These are phyloP conservation scores for Salisapilia sapeloensis DNA, from an alignment of 352 stramenopile genomes.

Conservation along the genomic window DNA sequence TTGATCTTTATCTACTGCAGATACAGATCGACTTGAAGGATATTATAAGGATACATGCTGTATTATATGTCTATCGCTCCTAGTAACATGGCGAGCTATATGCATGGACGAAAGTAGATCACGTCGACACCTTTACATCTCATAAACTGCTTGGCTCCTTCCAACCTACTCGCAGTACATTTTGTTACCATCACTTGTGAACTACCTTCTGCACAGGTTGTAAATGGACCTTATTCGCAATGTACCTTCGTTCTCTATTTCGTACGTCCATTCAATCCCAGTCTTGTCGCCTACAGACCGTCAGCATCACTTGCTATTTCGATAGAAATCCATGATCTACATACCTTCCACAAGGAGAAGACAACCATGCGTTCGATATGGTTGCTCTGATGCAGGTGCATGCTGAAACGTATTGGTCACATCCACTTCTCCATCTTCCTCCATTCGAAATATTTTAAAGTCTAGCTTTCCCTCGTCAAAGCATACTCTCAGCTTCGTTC, in stretches of 20 bases:
- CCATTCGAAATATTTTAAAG: constrained; percentile 13
- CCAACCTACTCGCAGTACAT: constrained; percentile 17
- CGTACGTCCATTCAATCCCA: constrained; percentile 43
- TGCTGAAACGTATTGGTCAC: constrained; percentile 34
- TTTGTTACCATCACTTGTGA: too few species aligned
- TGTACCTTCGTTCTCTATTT: constrained; percentile 46
- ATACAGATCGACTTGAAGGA: too few species aligned
- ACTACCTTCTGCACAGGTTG: not conserved
- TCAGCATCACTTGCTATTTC: too few species aligned
- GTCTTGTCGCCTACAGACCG: constrained; percentile 19
- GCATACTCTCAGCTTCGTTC: constrained; percentile 26
- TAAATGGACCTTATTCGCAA: constrained; percentile 19
- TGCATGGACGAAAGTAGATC: constrained; percentile 37
- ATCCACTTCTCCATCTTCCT: constrained; percentile 7
- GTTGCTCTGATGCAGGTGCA: constrained; percentile 20
- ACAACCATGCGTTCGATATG: constrained; percentile 12
- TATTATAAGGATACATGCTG: too few species aligned
- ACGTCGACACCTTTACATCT: constrained; percentile 70
- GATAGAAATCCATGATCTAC: too few species aligned
- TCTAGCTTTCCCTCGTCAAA: constrained; percentile 11
- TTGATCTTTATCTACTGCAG: too few species aligned
- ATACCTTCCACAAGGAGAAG: too few species aligned
- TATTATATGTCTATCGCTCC: too few species aligned
- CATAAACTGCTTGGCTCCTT: constrained; percentile 49
- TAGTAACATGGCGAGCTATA: too few species aligned